phyloP scores from a whole-genome alignment of 305 asterid species.

The Rubia occidens region DNA sequence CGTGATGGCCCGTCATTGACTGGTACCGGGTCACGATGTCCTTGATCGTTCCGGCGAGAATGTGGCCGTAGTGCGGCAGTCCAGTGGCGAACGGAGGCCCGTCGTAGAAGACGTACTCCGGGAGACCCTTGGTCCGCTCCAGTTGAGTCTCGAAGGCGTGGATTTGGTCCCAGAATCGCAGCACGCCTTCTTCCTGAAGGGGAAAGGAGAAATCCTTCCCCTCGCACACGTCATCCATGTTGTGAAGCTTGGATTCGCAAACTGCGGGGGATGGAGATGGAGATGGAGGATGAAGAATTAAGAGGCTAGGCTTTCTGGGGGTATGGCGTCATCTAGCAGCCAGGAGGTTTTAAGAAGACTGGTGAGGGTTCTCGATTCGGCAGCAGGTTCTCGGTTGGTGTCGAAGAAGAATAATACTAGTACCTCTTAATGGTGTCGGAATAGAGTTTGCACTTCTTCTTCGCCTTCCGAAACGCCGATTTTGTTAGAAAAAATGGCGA shows the following conservation, averaged over 20 bases:
- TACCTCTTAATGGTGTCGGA: no score
- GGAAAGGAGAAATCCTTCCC: conserved; percentile 89
- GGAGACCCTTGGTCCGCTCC: conserved; percentile 50
- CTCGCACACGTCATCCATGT: conserved; percentile 86
- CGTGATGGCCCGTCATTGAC: conserved; percentile 90
- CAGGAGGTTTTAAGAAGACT: not conserved
- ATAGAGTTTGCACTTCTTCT: no score
- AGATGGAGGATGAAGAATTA: not conserved
- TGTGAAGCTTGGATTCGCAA: not conserved
- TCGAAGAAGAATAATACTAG: no score
- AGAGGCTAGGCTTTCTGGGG: not conserved
- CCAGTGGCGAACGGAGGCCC: conserved; percentile 99
- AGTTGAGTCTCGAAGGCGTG: conserved; percentile 80
- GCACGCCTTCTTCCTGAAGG: conserved; percentile 57
- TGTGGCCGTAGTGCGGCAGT: conserved; percentile 91
- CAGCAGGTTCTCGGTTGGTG: no score
- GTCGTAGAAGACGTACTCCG: conserved; percentile 85
- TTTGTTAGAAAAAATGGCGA: no score
- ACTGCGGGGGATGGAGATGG: not conserved
- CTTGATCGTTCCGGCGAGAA: conserved; percentile 84
- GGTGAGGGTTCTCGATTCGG: no score
- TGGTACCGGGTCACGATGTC: conserved; percentile 89
- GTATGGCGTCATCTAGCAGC: not conserved
- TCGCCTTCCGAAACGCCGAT: no score
- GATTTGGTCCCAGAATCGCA: conserved; percentile 54